Conservation (phyloP, 2,329 filamentous ascomycete species). For the Byssoonygena ceratinophila region DNA sequence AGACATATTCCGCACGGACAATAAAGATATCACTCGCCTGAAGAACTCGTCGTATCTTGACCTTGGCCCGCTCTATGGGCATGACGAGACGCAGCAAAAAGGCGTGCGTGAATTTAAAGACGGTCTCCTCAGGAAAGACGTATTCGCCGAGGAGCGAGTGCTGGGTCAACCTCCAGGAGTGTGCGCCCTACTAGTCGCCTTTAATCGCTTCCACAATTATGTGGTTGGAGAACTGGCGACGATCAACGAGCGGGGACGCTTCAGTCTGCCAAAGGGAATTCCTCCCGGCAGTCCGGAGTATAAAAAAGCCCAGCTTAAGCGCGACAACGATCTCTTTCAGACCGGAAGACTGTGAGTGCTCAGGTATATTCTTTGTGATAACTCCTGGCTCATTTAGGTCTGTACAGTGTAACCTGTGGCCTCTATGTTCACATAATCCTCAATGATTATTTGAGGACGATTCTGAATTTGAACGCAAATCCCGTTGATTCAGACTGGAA, state of each 20-base stretch:
- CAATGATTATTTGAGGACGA: conserved; percentile 27
- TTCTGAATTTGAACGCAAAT: conserved; percentile 31
- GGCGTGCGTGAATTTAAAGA: conserved; percentile 29
- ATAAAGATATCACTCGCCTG: conserved; percentile 24
- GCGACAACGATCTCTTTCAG: conserved; percentile 29
- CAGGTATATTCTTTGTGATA: neutral
- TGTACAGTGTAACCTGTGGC: conserved; percentile 22
- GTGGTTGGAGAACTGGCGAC: conserved; percentile 27
- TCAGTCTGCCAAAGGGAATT: conserved; percentile 21
- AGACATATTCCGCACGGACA: conserved; percentile 37
- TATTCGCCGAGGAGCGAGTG: conserved; percentile 27
- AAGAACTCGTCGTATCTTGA: conserved; percentile 41
- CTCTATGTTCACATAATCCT: conserved; percentile 28
- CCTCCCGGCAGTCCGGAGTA: conserved; percentile 14
- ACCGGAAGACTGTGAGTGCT: conserved; percentile 24
- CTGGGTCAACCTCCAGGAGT: conserved; percentile 29
- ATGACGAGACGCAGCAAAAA: conserved; percentile 26
- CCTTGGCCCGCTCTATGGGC: conserved; percentile 38
- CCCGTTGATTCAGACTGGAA: conserved; percentile 35
- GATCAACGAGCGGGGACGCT: conserved; percentile 38
- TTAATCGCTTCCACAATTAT: conserved; percentile 34
- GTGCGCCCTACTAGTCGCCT: conserved; percentile 28
- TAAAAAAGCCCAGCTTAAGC: conserved; percentile 30
- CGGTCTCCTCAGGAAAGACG: conserved; percentile 33
- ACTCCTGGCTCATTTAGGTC: neutral